Percentiles rank a stretch among this genome's conserved stretches.
Conservation (phyloP, 2,329 filamentous ascomycete genomes). For the Alternaria tenuissima region DNA sequence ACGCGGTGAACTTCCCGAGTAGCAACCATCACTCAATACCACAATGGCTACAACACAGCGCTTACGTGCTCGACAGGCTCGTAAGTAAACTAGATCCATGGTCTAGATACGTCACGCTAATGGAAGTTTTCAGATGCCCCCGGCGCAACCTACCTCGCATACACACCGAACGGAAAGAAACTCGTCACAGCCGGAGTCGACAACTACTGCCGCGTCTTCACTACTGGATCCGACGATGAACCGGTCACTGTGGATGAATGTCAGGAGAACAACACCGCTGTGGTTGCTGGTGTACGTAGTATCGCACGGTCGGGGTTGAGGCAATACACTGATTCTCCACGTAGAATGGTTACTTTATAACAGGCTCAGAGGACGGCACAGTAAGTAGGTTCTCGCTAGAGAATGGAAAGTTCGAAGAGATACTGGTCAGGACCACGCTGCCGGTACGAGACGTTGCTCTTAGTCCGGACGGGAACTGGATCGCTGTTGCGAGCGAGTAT, state of each 20-base stretch:
- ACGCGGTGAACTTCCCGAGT: constrained; percentile 11
- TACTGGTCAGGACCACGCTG: constrained; percentile 83
- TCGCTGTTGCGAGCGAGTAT: constrained; percentile 92
- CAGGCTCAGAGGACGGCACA: constrained; percentile 93
- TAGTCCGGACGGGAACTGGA: constrained; percentile 83
- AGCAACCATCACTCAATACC: constrained; percentile 9
- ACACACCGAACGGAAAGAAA: constrained; percentile 86
- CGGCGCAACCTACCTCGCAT: constrained; percentile 85
- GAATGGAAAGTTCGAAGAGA: constrained; percentile 76
- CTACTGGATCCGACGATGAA: constrained; percentile 89
- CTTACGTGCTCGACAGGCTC: constrained; percentile 44
- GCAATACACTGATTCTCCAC: constrained; percentile 24
- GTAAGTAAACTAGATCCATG: constrained; percentile 25
- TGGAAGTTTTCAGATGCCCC: constrained; percentile 69
- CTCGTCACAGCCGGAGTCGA: constrained; percentile 93
- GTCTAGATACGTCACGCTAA: constrained; percentile 7
- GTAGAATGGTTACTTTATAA: constrained; percentile 82
- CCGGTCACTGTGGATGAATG: constrained; percentile 92
- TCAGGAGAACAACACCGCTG: constrained; percentile 82
- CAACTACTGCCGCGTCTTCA: constrained; percentile 91
- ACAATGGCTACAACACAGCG: constrained; percentile 25
- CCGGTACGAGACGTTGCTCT: constrained; percentile 87
- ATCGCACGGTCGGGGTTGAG: not conserved
- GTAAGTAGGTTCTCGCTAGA: constrained; percentile 90
- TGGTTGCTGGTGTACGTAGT: constrained; percentile 70